Evolutionary conservation across 2,329 filamentous ascomycete genomes (phyloP).

Genomic region (Penicillium brevicompactum): DNA sequence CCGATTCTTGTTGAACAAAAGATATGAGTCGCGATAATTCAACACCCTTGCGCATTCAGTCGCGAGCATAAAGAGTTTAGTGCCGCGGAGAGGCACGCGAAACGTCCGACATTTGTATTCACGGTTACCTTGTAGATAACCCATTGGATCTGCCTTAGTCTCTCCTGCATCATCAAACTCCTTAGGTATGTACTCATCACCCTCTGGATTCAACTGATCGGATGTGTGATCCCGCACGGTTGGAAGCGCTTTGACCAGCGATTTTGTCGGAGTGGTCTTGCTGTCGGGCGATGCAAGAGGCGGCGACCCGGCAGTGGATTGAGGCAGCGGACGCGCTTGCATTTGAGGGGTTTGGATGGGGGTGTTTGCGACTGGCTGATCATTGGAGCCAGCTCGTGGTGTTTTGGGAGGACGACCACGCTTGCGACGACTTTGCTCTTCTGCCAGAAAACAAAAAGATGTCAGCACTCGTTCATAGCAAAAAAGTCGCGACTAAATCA

Average conservation of each 20-base stretch:
- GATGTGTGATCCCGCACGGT: constrained; percentile 97
- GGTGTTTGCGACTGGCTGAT: constrained; percentile 34
- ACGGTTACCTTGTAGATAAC: constrained; percentile 77
- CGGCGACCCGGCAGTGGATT: constrained; percentile 49
- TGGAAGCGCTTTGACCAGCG: constrained; percentile 88
- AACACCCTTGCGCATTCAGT: constrained; percentile 95
- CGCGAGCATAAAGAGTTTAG: constrained; percentile 97
- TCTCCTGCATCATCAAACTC: constrained; percentile 93
- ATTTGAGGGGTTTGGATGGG: constrained; percentile 44
- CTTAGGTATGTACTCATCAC: constrained; percentile 92
- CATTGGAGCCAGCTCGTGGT: constrained; percentile 39
- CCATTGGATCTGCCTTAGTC: constrained; percentile 85
- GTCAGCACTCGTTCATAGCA: constrained; percentile 19
- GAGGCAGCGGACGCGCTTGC: constrained; percentile 40
- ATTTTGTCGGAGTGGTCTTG: constrained; percentile 76
- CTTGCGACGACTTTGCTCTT: constrained; percentile 51
- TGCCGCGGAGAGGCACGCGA: constrained; percentile 82
- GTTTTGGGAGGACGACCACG: constrained; percentile 54
- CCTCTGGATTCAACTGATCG: constrained; percentile 84
- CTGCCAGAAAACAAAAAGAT: constrained; percentile 20
- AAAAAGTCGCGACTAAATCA: constrained; percentile 19
- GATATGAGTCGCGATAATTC: constrained; percentile 94
- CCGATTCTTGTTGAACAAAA: constrained; percentile 97
- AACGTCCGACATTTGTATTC: constrained; percentile 95
- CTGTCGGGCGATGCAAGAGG: constrained; percentile 59